Conservation (phyloP, 1,284 basidiomycete species). For the Tilletia horrida region DNA sequence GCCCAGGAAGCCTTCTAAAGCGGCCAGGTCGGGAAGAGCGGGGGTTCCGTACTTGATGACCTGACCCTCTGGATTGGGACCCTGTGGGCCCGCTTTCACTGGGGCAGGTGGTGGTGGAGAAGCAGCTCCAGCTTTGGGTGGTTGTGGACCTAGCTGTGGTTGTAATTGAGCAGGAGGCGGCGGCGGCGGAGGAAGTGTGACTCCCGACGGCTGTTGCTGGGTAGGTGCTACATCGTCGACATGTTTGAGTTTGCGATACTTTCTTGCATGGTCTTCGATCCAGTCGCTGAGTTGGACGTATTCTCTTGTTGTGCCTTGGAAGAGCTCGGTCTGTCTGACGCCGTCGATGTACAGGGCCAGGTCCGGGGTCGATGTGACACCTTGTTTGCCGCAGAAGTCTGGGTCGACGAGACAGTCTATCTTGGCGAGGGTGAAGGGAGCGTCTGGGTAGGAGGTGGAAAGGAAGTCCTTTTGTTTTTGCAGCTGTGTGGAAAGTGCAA, state of each 20-base stretch:
- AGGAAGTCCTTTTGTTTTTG: conserved; percentile 62
- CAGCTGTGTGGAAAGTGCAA: conserved; percentile 66
- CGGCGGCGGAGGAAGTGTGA: background rate
- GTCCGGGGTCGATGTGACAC: conserved; percentile 35
- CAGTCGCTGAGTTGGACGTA: conserved; percentile 41
- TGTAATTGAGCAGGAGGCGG: background rate
- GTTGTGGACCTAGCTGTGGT: conserved; percentile 8
- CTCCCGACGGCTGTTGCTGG: background rate
- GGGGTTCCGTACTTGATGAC: conserved; percentile 40
- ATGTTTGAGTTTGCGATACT: conserved; percentile 36
- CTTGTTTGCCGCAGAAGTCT: conserved; percentile 44
- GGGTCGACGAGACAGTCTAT: conserved; percentile 45
- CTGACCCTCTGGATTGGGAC: conserved; percentile 41
- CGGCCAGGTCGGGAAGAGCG: conserved; percentile 30
- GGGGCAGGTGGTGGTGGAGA: conserved; percentile 19
- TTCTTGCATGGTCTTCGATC: conserved; percentile 36
- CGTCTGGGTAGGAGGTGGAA: conserved; percentile 56
- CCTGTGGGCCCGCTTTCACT: conserved; percentile 21
- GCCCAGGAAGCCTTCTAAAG: conserved; percentile 37
- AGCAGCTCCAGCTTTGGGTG: conserved; percentile 9
- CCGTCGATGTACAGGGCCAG: conserved; percentile 45
- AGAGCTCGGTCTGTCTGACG: conserved; percentile 28
- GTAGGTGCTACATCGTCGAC: conserved; percentile 24
- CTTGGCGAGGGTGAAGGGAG: conserved; percentile 48
- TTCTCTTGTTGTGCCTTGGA: conserved; percentile 38